These are phyloP conservation scores for Zymoseptoria pseudotritici DNA, from an alignment of 2,329 filamentous ascomycete species.

Conservation along the genomic window DNA sequence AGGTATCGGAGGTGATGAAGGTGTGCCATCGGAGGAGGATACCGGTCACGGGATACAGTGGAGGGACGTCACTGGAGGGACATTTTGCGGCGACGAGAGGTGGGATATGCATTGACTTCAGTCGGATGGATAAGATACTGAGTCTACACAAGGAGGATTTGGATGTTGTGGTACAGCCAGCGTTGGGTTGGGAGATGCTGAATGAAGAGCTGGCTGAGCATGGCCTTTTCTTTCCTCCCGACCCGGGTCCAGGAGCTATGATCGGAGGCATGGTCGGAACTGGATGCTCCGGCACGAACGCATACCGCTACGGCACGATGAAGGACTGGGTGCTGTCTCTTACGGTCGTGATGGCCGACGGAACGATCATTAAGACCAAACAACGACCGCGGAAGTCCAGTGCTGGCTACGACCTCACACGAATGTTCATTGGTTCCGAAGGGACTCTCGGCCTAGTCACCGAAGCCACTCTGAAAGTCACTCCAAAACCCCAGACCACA, in stretches of 20 bases:
- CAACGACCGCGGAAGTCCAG: slow-evolving; percentile 83
- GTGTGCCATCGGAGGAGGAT: slow-evolving; percentile 74
- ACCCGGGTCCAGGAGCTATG: slow-evolving; percentile 84
- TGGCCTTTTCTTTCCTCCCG: slow-evolving; percentile 83
- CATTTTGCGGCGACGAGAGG: slow-evolving; percentile 77
- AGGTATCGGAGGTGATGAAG: slow-evolving; percentile 83
- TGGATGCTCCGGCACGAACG: slow-evolving; percentile 73
- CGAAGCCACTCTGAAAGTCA: slow-evolving; percentile 81
- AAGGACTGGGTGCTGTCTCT: slow-evolving; percentile 83
- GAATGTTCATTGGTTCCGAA: slow-evolving; percentile 83
- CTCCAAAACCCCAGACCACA: slow-evolving; percentile 69
- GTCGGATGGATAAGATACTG: slow-evolving; percentile 74
- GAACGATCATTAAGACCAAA: slow-evolving; percentile 80
- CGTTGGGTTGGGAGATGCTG: slow-evolving; percentile 76
- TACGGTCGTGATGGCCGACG: slow-evolving; percentile 84
- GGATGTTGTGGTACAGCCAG: slow-evolving; percentile 53
- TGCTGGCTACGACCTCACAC: slow-evolving; percentile 85
- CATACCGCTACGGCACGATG: slow-evolving; percentile 91
- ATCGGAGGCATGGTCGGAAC: slow-evolving; percentile 85
- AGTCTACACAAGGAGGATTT: slow-evolving; percentile 63
- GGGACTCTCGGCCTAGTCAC: slow-evolving; percentile 87
- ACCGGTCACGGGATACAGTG: slow-evolving; percentile 79
- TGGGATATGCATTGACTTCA: slow-evolving; percentile 80
- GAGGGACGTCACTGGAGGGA: slow-evolving; percentile 82
- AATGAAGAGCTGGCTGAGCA: slow-evolving; percentile 67